Base-by-base conservation (phyloP, 306 rosid species). In the Morella rubra region DNA sequence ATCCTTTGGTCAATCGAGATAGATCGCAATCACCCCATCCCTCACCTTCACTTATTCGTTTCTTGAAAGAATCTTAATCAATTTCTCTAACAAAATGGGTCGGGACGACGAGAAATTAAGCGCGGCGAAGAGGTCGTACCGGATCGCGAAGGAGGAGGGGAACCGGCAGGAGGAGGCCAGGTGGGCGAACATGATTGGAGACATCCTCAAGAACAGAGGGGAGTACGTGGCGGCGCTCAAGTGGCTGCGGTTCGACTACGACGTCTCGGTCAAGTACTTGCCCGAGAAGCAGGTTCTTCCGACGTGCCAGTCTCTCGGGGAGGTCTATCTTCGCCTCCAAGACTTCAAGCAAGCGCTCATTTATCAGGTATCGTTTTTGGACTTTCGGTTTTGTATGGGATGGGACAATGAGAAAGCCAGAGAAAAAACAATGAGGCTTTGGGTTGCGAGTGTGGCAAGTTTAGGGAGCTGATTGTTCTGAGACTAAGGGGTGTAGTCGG, bases 251-350 rank as follows among this genome's bases (percentile, higher is more conserved):
- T 79, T 88, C 53, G 98, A 92, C 74, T 90, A 92, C 84, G 90
- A 90, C 0, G 42, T 92, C 68, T 86, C 96, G 15, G 77, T 60
- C 62, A 87, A 84, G 65, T 67, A 80, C 56, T 80, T 95, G 74
- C 82, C 90, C 0, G 88, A 88, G 52, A 87, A 85, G 70, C 91
- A 95, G 15, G 84, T 89, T 80, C 84, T 95, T 32, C 86, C 96
- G 5, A 87, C 97, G 3, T 92, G 98, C 27, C 98, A 95, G 86
- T 95, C 97, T 15, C 87, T 95, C 59, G 98, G 97, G 4, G 98
- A 95, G 75, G 82, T 92, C 73, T 92, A 92, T 62, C 93, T 95
- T 73, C 92, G 96, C 8, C 98, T 89, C 18, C 89, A 87, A 64
- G 73, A 71, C 1, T 95, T 87, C 88, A 8, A 60, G 24, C 82